Percentiles rank a stretch among this genome's conserved stretches.
Conservation (phyloP, 768 basidiomycete species). For the Boletellus sp. region DNA sequence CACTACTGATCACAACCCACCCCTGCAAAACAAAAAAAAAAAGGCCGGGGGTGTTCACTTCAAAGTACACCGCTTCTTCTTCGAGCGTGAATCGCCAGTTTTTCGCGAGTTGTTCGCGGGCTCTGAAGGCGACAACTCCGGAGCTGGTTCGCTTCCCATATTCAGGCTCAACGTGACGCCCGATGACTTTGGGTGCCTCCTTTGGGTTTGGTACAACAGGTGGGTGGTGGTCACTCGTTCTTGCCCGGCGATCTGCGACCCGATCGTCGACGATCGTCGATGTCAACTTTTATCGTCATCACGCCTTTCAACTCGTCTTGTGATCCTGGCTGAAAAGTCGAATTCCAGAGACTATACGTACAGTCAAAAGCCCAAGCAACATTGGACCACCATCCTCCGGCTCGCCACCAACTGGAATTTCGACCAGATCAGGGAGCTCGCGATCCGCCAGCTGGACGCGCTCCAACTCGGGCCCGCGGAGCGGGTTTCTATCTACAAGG, state of each 20-base stretch:
- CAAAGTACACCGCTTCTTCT: slow-evolving; percentile 54
- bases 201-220: slow-evolving; percentile 62
- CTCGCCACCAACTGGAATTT: slow-evolving; percentile 59
- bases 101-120: slow-evolving; percentile 38
- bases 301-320: background rate
- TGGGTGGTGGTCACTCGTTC: slow-evolving; percentile 17
- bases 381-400: slow-evolving; percentile 53
- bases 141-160: slow-evolving; percentile 32
- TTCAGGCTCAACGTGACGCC: slow-evolving; percentile 42
- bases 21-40: slow-evolving; percentile 24
- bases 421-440: slow-evolving; percentile 44
- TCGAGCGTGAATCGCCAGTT: slow-evolving; percentile 50
- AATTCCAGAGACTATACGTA: slow-evolving; percentile 48
- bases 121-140: slow-evolving; percentile 29
- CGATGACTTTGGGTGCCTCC: slow-evolving; percentile 46
- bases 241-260: no score
- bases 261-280: background rate
- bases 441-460: slow-evolving; percentile 53
- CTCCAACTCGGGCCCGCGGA: slow-evolving; percentile 45
- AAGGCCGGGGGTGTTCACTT: slow-evolving; percentile 53
- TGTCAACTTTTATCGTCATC: background rate
- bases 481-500: slow-evolving; percentile 55
- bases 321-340: background rate
- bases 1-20: slow-evolving; percentile 5
- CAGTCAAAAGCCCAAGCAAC: slow-evolving; percentile 44